Conservation (phyloP, 306 rosid species). For the Malus orientalis region DNA sequence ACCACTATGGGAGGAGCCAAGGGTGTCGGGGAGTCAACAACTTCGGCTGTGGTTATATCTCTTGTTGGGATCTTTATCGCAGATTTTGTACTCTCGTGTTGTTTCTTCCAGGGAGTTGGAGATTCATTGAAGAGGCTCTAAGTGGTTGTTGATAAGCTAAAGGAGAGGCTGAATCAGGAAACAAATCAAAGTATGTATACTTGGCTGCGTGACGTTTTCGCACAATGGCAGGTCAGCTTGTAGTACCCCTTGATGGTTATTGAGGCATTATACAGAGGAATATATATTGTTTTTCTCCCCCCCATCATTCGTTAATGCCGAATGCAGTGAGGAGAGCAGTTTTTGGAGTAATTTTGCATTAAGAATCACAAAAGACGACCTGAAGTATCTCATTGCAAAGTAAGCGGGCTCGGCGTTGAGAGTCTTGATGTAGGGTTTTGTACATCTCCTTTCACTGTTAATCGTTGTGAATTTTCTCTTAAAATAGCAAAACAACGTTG, state of each 20-base stretch:
- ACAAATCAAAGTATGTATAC: not conserved
- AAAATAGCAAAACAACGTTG: too few species aligned
- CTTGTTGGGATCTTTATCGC: constrained; percentile 92
- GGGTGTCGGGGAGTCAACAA: constrained; percentile 94
- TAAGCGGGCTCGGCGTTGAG: too few species aligned
- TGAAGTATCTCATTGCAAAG: too few species aligned
- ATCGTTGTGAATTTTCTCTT: too few species aligned
- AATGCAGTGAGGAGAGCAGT: too few species aligned
- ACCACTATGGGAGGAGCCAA: constrained; percentile 94
- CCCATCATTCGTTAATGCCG: too few species aligned
- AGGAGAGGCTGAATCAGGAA: not conserved
- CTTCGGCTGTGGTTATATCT: constrained; percentile 91
- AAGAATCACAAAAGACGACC: too few species aligned
- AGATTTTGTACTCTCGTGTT: constrained; percentile 76
- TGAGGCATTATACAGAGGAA: not conserved
- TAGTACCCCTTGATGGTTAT: not conserved
- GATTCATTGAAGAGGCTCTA: constrained; percentile 74
- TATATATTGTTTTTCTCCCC: too few species aligned
- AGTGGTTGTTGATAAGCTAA: constrained; percentile 17
- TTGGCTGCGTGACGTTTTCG: not conserved
- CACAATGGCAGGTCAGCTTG: not conserved
- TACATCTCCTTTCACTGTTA: too few species aligned
- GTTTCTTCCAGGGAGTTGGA: constrained; percentile 91
- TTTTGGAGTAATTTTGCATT: too few species aligned
- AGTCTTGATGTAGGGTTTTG: too few species aligned